phyloP scores from a whole-genome alignment of 768 basidiomycete genomes.

The Lactifluus rugatus region DNA sequence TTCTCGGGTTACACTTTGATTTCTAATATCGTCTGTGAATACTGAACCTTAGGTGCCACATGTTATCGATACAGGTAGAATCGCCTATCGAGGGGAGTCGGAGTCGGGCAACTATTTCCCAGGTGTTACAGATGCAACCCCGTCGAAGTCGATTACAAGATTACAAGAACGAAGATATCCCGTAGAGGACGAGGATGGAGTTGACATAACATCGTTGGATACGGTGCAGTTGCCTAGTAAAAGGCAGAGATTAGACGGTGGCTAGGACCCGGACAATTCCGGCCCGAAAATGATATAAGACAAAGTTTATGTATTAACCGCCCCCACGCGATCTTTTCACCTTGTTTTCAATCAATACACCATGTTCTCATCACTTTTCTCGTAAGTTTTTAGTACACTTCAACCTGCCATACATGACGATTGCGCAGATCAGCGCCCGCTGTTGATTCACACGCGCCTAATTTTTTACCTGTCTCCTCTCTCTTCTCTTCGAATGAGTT shows the following conservation, averaged over 20 bases:
- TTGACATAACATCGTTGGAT: background rate
- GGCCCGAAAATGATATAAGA: background rate
- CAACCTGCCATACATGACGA: slow-evolving; percentile 12
- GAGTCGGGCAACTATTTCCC: slow-evolving; percentile 7
- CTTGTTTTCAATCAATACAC: slow-evolving; percentile 22
- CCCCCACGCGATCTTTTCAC: background rate
- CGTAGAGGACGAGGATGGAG: background rate
- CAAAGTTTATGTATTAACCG: background rate
- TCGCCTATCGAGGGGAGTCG: slow-evolving; percentile 3
- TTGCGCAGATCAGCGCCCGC: slow-evolving; percentile 41
- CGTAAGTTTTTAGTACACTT: slow-evolving; percentile 41
- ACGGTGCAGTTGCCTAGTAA: background rate
- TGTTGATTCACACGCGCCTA: slow-evolving; percentile 59
- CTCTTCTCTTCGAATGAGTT: slow-evolving; percentile 44
- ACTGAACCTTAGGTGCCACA: slow-evolving; percentile 2
- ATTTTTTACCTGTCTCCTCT: slow-evolving; percentile 76
- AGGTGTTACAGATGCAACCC: background rate
- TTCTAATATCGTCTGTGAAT: background rate
- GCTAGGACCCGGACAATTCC: slow-evolving; percentile 1
- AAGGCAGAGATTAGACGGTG: slow-evolving; percentile 5
- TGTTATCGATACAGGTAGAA: background rate
- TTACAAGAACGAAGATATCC: background rate
- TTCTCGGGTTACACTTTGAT: background rate
- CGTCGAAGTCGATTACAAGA: background rate
- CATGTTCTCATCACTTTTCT: slow-evolving; percentile 75